Base-by-base conservation (phyloP, 768 basidiomycete species). In the Auricularia heimuer region DNA sequence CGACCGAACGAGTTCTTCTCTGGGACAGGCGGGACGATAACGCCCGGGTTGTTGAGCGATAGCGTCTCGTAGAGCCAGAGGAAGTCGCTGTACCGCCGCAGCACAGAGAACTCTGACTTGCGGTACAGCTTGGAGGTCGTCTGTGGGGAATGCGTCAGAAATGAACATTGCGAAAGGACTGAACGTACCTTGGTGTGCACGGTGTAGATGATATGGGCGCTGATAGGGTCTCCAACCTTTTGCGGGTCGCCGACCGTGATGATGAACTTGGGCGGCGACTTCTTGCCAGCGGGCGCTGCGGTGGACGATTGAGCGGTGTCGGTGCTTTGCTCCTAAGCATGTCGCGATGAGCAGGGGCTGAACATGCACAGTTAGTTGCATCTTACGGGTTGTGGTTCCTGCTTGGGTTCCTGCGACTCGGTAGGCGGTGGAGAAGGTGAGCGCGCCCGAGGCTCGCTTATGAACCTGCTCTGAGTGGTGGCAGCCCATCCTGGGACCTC, bases 231-330 rank as follows among this genome's bases (percentile, higher is more conserved):
- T n/a, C 97, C 97, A 54, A 98, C 90, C 70, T 90, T 92, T 69
- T 98, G 94, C 4, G 97, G 97, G 75, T 99, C 97, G 63, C 93
- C 91, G n/a, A 99, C 94, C 0, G 89, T 84, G 68, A 99, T 92
- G 7, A 83, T 74, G 73, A 97, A 98, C 33, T 89, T 78, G 24
- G 91, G 89, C 37, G 61, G 45, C 56, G 6, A 11, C 39, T 51
- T 63, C 33, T 64, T 82, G 84, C 44, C 88, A 14, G 14, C 62
- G 24, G 8, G 61, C 37, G 21, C 21, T 12, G 33, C 10, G 12
- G 12, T 62, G 61, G 24, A 39, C 61, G 10, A 12, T 12, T 42
- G 10, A 16, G 36, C 37, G 0, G 37, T n/a, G 35, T 47, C 62
- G 33, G 33, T 6, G 33, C 18, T 2, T 14, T n/a, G 37, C 11